Percentiles rank a stretch among this genome's conserved stretches.
phyloP scores from a whole-genome alignment of 345 rosid genomes.

The Eucalyptus tenuipes region DNA sequence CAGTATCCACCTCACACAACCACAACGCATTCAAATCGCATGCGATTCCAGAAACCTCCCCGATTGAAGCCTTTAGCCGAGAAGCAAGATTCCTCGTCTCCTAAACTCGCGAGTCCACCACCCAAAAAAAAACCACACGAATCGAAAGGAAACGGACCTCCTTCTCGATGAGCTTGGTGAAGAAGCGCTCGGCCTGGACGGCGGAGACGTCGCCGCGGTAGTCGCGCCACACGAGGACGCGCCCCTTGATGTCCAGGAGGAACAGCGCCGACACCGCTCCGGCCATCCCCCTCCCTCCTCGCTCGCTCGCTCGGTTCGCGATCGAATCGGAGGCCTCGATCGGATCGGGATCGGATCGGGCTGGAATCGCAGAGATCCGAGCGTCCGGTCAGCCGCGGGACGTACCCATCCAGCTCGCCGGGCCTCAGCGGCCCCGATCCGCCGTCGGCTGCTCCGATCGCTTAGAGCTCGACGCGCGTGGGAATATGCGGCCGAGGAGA shows the following conservation, averaged over 20 bases:
- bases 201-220: constrained; percentile 92
- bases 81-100: background rate
- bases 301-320: background rate
- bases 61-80: background rate
- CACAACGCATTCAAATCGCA: background rate
- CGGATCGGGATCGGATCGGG: constrained; percentile 2
- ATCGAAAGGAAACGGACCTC: constrained; percentile 28
- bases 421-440: background rate
- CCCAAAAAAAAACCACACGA: background rate
- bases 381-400: background rate
- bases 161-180: constrained; percentile 92
- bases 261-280: constrained; percentile 95
- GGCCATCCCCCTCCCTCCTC: constrained; percentile 31
- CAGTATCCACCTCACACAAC: background rate
- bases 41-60: background rate
- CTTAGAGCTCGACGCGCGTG: background rate
- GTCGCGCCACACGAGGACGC: constrained; percentile 95
- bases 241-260: constrained; percentile 86
- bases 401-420: background rate
- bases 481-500: background rate
- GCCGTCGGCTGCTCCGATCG: background rate
- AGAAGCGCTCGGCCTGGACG: constrained; percentile 81
- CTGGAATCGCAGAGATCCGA: background rate
- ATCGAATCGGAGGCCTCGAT: background rate
- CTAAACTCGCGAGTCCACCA: background rate